Percentiles rank a stretch among this genome's conserved stretches.
Conservation (phyloP, 306 rosid species). For the Spatholobus suberectus region DNA sequence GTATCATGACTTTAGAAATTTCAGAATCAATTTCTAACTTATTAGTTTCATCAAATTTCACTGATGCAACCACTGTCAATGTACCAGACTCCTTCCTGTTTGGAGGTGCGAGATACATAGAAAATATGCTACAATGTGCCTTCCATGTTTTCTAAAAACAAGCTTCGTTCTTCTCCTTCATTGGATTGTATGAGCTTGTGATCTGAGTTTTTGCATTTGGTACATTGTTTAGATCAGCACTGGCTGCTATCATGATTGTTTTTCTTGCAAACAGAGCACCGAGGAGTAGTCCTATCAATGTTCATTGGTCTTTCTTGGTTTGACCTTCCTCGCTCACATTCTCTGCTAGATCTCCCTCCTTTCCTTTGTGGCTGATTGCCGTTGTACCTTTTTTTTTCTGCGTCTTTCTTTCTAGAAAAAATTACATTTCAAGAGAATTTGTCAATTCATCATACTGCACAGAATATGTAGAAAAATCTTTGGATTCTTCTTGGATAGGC, state of each 20-base stretch:
- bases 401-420: background rate
- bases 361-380: background rate
- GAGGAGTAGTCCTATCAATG: background rate
- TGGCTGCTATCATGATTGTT: background rate
- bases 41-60: background rate
- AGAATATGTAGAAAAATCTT: background rate
- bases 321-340: background rate
- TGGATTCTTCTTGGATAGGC: background rate
- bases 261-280: background rate
- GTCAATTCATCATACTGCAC: background rate
- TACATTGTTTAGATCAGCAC: background rate
- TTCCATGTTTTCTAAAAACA: background rate
- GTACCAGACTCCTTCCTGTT: background rate
- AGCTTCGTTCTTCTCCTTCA: constrained; percentile 15
- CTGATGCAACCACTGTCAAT: background rate
- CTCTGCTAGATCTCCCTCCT: background rate
- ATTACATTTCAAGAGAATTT: background rate
- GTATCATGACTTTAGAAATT: background rate
- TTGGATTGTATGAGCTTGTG: constrained; percentile 4
- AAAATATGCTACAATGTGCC: background rate
- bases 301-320: background rate
- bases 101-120: background rate
- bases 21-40: background rate
- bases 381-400: background rate
- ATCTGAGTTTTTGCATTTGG: background rate